Base-by-base conservation (phyloP, 768 basidiomycete species). In the Tephrocybe sp. region DNA sequence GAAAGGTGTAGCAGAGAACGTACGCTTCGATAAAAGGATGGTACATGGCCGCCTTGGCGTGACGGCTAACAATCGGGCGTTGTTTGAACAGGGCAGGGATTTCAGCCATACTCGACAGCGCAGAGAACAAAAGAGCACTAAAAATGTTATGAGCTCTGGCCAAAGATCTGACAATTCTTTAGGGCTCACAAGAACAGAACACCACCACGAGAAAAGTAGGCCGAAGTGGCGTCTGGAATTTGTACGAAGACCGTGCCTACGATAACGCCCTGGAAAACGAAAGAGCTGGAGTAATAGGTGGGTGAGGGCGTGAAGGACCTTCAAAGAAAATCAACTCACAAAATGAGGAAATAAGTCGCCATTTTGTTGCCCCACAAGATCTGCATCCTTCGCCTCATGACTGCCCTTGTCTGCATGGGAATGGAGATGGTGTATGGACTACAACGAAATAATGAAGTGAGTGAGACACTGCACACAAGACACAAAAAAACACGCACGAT, bases 151-250 rank as follows among this genome's bases (percentile, higher is more conserved):
- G 45, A 21, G 44, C 19, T 21, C 41, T 26, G 36, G 47, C 38
- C 44, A 44, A 49, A 41, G 50, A 12, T 46, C 24, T 30, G 21
- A 8, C 9, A 9, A 15, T 22, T 31, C 28, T 15, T 30, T 27
- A 19, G 9, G 22, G 67, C 79, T 27, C 62, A 85, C 78, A 90
- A 89, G 77, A 87, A 91, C 16, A 92, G 70, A 19, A 86, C 74
- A 67, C 89, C 84, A 32, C 87, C 88, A 16, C 89, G 79, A n/a
- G 85, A 83, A 72, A 87, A 90, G 61, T 79, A 85, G 9, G 79
- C 81, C 12, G 71, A 64, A 0, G 88, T 87, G 8, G 70, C 68
- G 13, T 79, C 69, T 0, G 78, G 71, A 27, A 83, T 66, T 8
- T 75, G 69, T 49, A 81, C 71, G 72, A 87, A 92, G 24, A 87